Evolutionary conservation across 305 asterid genomes (phyloP).

Genomic region (Coffea humblotiana): DNA sequence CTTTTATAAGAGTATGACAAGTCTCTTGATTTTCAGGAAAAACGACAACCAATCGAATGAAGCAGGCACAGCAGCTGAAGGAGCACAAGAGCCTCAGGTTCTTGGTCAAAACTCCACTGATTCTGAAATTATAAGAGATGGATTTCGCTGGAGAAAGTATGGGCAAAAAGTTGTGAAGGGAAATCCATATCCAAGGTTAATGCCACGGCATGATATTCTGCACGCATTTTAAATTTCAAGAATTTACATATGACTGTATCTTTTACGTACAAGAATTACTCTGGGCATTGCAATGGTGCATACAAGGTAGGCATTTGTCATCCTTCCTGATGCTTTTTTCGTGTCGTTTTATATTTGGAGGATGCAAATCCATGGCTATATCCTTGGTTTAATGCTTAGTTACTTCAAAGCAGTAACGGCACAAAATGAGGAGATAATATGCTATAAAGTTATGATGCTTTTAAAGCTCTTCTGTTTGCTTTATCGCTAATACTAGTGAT

Average conservation of each 20-base stretch:
- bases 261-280: neutral
- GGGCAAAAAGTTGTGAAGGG: conserved; percentile 93
- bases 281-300: neutral
- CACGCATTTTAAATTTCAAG: neutral
- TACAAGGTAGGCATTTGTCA: neutral
- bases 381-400: neutral
- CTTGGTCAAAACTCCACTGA: conserved; percentile 40
- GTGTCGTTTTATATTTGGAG: neutral
- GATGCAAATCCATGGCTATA: neutral
- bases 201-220: neutral
- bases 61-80: conserved; percentile 36
- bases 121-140: conserved; percentile 51
- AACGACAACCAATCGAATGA: conserved; percentile 28
- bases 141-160: conserved; percentile 92
- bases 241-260: neutral
- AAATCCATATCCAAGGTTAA: conserved; percentile 77
- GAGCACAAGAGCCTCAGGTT: conserved; percentile 33
- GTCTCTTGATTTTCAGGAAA: conserved; percentile 44
- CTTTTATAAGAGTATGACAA: conserved; percentile 5
- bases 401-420: neutral
- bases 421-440: neutral
- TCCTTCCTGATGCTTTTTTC: neutral
- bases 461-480: conserved; percentile 8
- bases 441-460: neutral
- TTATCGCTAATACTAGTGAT: neutral